phyloP scores from a whole-genome alignment of 2,329 filamentous ascomycete species.

The Neofusicoccum laricinum region DNA sequence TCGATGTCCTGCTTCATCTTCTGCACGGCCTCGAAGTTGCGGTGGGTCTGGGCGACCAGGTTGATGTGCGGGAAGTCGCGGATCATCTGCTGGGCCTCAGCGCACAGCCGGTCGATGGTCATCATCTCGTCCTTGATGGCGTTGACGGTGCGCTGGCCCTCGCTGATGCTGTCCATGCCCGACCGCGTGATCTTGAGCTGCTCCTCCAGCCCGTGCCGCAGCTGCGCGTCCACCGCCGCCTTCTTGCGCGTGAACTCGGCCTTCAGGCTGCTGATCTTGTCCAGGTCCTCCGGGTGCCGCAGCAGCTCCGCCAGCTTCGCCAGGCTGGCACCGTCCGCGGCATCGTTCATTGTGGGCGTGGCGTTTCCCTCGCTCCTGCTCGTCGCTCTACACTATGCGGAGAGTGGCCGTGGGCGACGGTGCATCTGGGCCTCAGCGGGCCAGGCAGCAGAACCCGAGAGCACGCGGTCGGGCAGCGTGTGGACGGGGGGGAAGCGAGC shows the following conservation, averaged over 20 bases:
- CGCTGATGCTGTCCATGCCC: slow-evolving; percentile 83
- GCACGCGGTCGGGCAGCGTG: neutral
- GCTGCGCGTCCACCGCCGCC: slow-evolving; percentile 81
- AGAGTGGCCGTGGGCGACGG: neutral
- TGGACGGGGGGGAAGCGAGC: neutral
- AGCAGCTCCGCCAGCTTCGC: slow-evolving; percentile 84
- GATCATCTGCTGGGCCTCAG: slow-evolving; percentile 96
- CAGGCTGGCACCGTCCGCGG: slow-evolving; percentile 55
- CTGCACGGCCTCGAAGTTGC: slow-evolving; percentile 92
- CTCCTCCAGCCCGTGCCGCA: slow-evolving; percentile 82
- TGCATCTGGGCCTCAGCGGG: slow-evolving; percentile 11
- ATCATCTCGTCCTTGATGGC: slow-evolving; percentile 98
- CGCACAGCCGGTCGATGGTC: slow-evolving; percentile 96
- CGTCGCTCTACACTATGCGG: neutral
- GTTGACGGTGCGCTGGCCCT: slow-evolving; percentile 87
- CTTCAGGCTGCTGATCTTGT: slow-evolving; percentile 89
- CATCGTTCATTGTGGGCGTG: slow-evolving; percentile 57
- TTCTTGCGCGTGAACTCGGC: slow-evolving; percentile 95
- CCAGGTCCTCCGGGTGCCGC: slow-evolving; percentile 92
- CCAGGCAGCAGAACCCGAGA: neutral
- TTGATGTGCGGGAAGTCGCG: slow-evolving; percentile 94
- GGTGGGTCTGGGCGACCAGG: slow-evolving; percentile 86
- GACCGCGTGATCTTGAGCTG: slow-evolving; percentile 93
- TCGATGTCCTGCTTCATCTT: slow-evolving; percentile 90
- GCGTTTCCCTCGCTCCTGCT: neutral